Conservation (phyloP, 768 basidiomycete species). For the Rhizopogon vulgaris region DNA sequence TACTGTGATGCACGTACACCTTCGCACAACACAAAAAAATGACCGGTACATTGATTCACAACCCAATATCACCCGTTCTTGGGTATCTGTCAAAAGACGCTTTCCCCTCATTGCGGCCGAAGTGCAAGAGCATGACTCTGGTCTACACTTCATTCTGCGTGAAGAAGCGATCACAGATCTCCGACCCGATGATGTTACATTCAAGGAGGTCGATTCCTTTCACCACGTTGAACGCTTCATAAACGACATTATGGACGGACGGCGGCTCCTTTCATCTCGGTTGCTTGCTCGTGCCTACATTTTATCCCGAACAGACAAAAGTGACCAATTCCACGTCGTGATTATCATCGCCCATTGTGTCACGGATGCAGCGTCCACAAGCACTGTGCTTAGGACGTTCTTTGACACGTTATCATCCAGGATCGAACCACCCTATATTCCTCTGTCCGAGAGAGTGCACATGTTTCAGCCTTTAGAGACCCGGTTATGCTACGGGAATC, state of each 20-base stretch:
- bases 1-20: slow-evolving; percentile 30
- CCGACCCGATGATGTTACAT: slow-evolving; percentile 32
- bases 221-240: slow-evolving; percentile 30
- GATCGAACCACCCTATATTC: slow-evolving; percentile 7
- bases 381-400: slow-evolving; percentile 37
- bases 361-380: slow-evolving; percentile 43
- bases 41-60: slow-evolving; percentile 15
- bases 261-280: slow-evolving; percentile 32
- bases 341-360: slow-evolving; percentile 44
- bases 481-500: slow-evolving; percentile 24
- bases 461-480: slow-evolving; percentile 35
- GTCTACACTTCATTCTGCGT: slow-evolving; percentile 33
- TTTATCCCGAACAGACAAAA: slow-evolving; percentile 32
- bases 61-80: slow-evolving; percentile 33
- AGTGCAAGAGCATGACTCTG: slow-evolving; percentile 26
- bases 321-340: slow-evolving; percentile 34
- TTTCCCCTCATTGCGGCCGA: slow-evolving; percentile 45
- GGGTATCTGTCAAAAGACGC: slow-evolving; percentile 40
- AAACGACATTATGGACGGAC: slow-evolving; percentile 26
- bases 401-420: slow-evolving; percentile 30
- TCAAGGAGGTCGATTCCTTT: slow-evolving; percentile 27
- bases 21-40: slow-evolving; percentile 18
- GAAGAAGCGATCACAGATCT: slow-evolving; percentile 26
- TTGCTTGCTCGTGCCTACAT: slow-evolving; percentile 38
- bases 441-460: slow-evolving; percentile 31